phyloP scores from a whole-genome alignment of 169 alveolate species.

The Plasmodium reichenowi region DNA sequence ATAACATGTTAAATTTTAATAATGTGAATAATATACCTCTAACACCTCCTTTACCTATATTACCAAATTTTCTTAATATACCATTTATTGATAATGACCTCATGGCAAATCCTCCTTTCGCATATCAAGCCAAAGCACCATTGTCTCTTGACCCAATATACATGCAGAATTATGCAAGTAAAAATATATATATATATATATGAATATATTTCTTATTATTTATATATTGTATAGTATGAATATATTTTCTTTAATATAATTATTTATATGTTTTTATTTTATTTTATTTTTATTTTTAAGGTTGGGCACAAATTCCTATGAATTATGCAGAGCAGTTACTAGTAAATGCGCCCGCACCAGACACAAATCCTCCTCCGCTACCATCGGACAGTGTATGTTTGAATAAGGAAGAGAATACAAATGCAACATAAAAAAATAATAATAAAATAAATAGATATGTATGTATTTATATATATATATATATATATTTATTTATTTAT shows the following conservation, averaged over 20 bases:
- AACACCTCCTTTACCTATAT: constrained; percentile 44
- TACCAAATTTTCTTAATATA: constrained; percentile 64
- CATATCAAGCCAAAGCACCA: constrained; percentile 20
- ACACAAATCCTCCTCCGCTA: constrained; percentile 71
- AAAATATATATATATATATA: not conserved
- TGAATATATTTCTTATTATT: not conserved
- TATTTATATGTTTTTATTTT: not conserved
- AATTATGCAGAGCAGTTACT: constrained; percentile 40
- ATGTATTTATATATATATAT: not conserved
- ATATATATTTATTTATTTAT: not conserved
- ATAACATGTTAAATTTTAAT: constrained; percentile 25
- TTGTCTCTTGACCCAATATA: constrained; percentile 41
- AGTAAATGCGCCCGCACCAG: constrained; percentile 54
- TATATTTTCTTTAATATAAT: not conserved
- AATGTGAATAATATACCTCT: constrained; percentile 34
- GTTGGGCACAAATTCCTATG: constrained; percentile 70
- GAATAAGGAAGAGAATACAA: constrained; percentile 23
- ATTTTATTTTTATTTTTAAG: constrained; percentile 13
- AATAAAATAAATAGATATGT: not conserved
- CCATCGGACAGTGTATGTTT: constrained; percentile 38
- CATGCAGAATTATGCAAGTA: constrained; percentile 44
- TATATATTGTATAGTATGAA: not conserved
- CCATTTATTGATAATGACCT: constrained; percentile 55
- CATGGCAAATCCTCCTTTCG: constrained; percentile 12
- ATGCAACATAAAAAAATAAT: constrained; percentile 14